Percentiles rank a stretch among this genome's conserved stretches.
Conservation (phyloP, 1,139 yeast genomes). For the Candida sanyaensis region DNA sequence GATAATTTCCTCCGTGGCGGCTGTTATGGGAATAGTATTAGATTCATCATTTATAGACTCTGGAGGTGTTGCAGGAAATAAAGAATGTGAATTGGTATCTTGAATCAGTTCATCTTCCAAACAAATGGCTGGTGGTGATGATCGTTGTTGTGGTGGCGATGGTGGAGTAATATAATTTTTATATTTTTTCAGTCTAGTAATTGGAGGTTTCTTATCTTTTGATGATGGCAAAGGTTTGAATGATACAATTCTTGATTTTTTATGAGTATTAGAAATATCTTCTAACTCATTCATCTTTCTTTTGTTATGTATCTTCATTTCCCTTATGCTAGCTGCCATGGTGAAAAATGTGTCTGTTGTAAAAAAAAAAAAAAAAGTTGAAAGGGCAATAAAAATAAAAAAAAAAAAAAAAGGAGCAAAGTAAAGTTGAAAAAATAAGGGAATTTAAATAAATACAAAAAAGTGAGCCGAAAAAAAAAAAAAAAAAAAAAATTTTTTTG, state of each 20-base stretch:
- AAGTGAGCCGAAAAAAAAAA: too few relatives aligned
- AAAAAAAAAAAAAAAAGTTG: too few relatives aligned
- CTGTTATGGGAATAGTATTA: background rate
- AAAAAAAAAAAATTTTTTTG: too few relatives aligned
- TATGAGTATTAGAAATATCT: constrained; percentile 31
- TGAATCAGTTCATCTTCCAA: constrained; percentile 13
- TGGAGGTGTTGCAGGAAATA: constrained; percentile 14
- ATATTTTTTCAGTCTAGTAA: background rate
- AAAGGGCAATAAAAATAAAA: too few relatives aligned
- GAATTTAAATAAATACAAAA: too few relatives aligned
- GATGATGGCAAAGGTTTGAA: constrained; percentile 5
- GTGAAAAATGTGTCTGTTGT: constrained; percentile 6
- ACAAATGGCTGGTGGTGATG: constrained; percentile 15
- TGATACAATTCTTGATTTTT: constrained; percentile 5
- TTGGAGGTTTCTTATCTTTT: background rate
- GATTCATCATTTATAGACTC: constrained; percentile 6
- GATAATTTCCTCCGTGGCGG: constrained; percentile 4
- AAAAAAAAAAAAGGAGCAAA: too few relatives aligned
- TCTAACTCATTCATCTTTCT: constrained; percentile 37
- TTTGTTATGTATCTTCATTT: constrained; percentile 23
- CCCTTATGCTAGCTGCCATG: constrained; percentile 31
- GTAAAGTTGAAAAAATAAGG: too few relatives aligned
- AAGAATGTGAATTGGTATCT: background rate
- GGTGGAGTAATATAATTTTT: constrained; percentile 10
- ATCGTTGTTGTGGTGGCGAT: constrained; percentile 22